Evolutionary conservation across 495 filamentous ascomycete species (phyloP).

Genomic region (Chaetomium cochliodes): DNA sequence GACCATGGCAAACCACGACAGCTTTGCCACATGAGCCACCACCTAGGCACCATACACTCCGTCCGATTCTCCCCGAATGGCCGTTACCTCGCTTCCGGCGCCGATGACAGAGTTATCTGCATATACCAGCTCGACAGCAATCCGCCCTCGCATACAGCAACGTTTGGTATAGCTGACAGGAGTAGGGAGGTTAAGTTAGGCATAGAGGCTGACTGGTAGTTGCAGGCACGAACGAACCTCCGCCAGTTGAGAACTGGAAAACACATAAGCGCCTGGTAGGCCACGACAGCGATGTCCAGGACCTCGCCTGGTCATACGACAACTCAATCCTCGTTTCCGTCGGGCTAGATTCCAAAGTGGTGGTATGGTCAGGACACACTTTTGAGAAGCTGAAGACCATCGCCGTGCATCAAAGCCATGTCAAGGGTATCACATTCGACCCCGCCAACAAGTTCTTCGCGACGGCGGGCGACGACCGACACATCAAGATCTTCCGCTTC

Average conservation of each 20-base stretch:
- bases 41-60: constrained; percentile 94
- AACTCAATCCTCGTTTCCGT: constrained; percentile 94
- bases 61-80: constrained; percentile 94
- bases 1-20: constrained; percentile 79
- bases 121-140: constrained; percentile 87
- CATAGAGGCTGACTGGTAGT: constrained; percentile 21
- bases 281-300: constrained; percentile 98
- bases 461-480: constrained; percentile 93
- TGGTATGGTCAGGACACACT: constrained; percentile 95
- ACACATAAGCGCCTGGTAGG: constrained; percentile 88
- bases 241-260: constrained; percentile 95
- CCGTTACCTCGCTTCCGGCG: constrained; percentile 90
- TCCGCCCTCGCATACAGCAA: constrained; percentile 66
- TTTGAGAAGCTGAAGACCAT: constrained; percentile 97
- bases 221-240: constrained; percentile 81
- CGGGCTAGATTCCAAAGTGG: constrained; percentile 94
- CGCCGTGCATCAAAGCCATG: constrained; percentile 88
- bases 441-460: constrained; percentile 99
- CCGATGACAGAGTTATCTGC: constrained; percentile 97
- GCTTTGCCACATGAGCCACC: constrained; percentile 95
- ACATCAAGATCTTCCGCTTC: constrained; percentile 95
- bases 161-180: constrained; percentile 62
- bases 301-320: constrained; percentile 95
- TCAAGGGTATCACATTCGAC: constrained; percentile 98
- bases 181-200: constrained; percentile 1